Conservation (phyloP, 108 stramenopile species). For the Mayamaea pseudoterrestris region DNA sequence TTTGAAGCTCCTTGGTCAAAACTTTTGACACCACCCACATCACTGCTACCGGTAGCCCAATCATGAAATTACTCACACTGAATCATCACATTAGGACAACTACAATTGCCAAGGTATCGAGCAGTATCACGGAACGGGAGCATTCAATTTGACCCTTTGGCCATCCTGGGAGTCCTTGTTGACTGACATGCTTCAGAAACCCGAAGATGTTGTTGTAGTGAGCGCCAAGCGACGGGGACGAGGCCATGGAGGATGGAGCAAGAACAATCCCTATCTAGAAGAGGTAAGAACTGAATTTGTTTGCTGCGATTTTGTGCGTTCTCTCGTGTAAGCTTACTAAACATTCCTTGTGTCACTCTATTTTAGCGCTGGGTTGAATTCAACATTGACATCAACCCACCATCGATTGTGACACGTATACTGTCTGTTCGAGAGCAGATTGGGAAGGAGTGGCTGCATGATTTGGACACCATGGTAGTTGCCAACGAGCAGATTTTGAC, state of each 20-base stretch:
- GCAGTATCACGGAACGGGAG: constrained; percentile 60
- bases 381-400: constrained; percentile 59
- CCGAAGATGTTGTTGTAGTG: constrained; percentile 25
- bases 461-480: constrained; percentile 39
- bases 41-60: no score
- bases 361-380: no score
- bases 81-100: no score
- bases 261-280: constrained; percentile 25
- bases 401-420: constrained; percentile 38
- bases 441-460: constrained; percentile 40
- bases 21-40: no score
- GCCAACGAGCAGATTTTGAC: constrained; percentile 28
- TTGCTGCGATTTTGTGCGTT: no score
- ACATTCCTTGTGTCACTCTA: no score
- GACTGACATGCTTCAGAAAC: constrained; percentile 33
- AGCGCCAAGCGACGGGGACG: constrained; percentile 29
- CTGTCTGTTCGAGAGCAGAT: constrained; percentile 64
- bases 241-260: constrained; percentile 33
- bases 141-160: constrained; percentile 50
- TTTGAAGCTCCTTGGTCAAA: background rate
- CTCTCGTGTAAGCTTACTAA: no score
- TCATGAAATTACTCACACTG: no score
- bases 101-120: no score
- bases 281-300: no score
- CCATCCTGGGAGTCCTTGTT: constrained; percentile 77